A percentile compares a stretch with the other conserved stretches of the same genome.
Conservation (phyloP, 495 filamentous ascomycete genomes). For the Hyaloscypha hepaticicola region DNA sequence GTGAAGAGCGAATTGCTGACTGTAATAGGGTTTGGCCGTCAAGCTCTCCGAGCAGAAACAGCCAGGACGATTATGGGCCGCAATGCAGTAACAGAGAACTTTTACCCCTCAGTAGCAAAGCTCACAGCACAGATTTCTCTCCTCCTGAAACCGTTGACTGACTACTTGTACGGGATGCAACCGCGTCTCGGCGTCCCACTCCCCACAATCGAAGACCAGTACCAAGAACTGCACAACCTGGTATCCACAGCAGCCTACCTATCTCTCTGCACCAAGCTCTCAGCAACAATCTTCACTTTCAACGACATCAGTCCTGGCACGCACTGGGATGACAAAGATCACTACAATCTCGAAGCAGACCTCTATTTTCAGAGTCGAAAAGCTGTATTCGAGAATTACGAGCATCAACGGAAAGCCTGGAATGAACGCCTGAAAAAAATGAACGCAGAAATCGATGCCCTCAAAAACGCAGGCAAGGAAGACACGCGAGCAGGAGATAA, state of each 20-base stretch:
- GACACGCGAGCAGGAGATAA: not conserved
- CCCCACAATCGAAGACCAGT: constrained; percentile 31
- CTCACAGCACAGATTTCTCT: constrained; percentile 40
- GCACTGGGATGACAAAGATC: constrained; percentile 37
- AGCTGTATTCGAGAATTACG: constrained; percentile 7
- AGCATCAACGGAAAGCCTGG: not conserved
- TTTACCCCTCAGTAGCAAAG: constrained; percentile 42
- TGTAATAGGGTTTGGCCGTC: constrained; percentile 40
- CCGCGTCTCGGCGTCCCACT: constrained; percentile 11
- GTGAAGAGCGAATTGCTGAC: not conserved
- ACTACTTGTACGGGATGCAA: constrained; percentile 35
- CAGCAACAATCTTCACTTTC: constrained; percentile 46
- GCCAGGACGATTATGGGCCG: constrained; percentile 33
- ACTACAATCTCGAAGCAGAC: constrained; percentile 35
- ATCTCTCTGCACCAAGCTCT: constrained; percentile 44
- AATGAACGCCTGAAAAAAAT: too few species aligned
- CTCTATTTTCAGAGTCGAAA: constrained; percentile 36
- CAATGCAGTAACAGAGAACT: constrained; percentile 36
- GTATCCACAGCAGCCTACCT: constrained; percentile 45
- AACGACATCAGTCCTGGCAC: constrained; percentile 39
- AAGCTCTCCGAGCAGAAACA: constrained; percentile 34
- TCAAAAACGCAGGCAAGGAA: not conserved
- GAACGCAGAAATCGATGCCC: not conserved
- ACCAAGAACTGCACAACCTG: constrained; percentile 46
- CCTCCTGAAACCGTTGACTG: constrained; percentile 43